phyloP scores from a whole-genome alignment of 805 yeast genomes.

The Torulaspora microellipsoides region DNA sequence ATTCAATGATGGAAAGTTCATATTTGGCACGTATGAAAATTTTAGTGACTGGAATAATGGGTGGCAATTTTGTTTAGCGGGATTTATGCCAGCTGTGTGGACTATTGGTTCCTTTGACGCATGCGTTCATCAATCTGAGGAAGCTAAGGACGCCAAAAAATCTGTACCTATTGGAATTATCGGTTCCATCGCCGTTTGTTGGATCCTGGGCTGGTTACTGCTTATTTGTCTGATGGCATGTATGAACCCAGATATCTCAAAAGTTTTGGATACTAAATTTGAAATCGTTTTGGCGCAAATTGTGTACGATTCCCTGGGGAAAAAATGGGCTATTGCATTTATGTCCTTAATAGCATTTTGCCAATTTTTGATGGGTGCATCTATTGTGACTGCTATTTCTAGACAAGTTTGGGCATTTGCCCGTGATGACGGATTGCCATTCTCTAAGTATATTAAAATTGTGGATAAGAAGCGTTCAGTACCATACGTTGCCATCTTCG shows the following conservation, averaged over 20 bases:
- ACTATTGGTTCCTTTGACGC: slow-evolving; percentile 72
- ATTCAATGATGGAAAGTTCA: slow-evolving; percentile 49
- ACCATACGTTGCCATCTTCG: slow-evolving; percentile 59
- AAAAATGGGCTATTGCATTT: slow-evolving; percentile 60
- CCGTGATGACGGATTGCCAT: slow-evolving; percentile 73
- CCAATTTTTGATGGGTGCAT: slow-evolving; percentile 62
- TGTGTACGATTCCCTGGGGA: slow-evolving; percentile 56
- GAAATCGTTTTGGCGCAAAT: slow-evolving; percentile 67
- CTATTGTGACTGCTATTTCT: slow-evolving; percentile 57
- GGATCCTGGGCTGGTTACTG: slow-evolving; percentile 54
- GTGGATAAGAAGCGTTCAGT: slow-evolving; percentile 55
- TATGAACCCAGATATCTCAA: slow-evolving; percentile 42
- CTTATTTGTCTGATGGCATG: slow-evolving; percentile 52
- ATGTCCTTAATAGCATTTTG: slow-evolving; percentile 56
- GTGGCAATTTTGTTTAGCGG: slow-evolving; percentile 47
- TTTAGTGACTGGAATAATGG: slow-evolving; percentile 55
- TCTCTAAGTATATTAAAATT: slow-evolving; percentile 49
- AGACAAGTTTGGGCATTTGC: slow-evolving; percentile 74
- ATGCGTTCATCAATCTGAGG: slow-evolving; percentile 69
- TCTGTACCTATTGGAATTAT: slow-evolving; percentile 65
- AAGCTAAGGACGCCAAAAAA: slow-evolving; percentile 52
- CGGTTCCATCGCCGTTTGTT: slow-evolving; percentile 54
- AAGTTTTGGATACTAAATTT: slow-evolving; percentile 40
- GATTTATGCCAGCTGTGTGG: slow-evolving; percentile 69
- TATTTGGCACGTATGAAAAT: slow-evolving; percentile 51